A percentile compares a stretch with the other conserved stretches of the same genome.
Evolutionary conservation across 345 rosid species (phyloP).

Genomic region (Melaleuca alternifolia): DNA sequence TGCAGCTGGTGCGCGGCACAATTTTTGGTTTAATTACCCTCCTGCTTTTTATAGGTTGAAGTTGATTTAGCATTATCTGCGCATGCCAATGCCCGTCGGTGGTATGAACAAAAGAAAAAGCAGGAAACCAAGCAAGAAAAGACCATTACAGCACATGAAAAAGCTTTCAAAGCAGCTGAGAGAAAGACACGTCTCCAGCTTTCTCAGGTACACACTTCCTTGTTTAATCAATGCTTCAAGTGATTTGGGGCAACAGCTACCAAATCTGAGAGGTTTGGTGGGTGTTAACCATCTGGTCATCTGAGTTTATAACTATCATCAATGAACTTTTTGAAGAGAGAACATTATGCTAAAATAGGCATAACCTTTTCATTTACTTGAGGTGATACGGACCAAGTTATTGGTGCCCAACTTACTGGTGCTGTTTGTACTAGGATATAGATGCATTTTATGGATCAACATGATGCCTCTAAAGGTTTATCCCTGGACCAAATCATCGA

Average conservation of each 20-base stretch:
- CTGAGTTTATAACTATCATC: neutral
- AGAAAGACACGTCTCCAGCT: conserved; percentile 88
- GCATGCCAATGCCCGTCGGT: conserved; percentile 87
- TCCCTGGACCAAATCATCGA: neutral
- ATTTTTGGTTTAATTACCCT: neutral
- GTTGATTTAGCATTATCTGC: conserved; percentile 95
- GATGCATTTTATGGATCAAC: neutral
- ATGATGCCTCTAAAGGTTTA: neutral
- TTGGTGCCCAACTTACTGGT: neutral
- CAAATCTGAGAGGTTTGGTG: neutral
- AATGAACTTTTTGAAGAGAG: neutral
- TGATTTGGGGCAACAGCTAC: neutral
- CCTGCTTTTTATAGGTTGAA: conserved; percentile 51
- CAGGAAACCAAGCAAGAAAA: conserved; percentile 94
- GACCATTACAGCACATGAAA: conserved; percentile 86
- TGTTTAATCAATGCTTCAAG: neutral
- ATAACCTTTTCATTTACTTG: neutral
- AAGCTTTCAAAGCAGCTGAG: conserved; percentile 97
- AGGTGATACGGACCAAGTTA: neutral
- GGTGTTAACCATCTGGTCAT: neutral
- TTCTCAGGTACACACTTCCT: conserved; percentile 46
- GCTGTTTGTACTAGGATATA: neutral
- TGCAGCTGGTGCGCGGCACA: neutral
- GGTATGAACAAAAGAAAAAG: conserved; percentile 93
- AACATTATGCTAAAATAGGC: neutral